Percentiles rank a stretch among this genome's conserved stretches.
phyloP scores from a whole-genome alignment of 129 eudicot species.

The Saposhnikovia divaricata region DNA sequence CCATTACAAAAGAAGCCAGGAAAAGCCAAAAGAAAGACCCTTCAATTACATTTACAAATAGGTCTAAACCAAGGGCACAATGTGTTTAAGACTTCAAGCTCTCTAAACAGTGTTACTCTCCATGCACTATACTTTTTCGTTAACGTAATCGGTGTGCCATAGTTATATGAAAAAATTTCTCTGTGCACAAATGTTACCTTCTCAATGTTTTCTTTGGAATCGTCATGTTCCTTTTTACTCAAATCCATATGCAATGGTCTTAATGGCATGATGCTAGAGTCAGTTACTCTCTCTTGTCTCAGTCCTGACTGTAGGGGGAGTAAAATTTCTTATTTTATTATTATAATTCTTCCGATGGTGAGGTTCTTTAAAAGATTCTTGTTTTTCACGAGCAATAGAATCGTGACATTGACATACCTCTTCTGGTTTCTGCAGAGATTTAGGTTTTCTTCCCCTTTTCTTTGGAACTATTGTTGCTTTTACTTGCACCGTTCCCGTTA shows the following conservation, averaged over 20 bases:
- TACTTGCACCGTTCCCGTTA: neutral
- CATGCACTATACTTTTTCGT: neutral
- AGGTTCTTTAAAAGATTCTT: slow-evolving; percentile 6
- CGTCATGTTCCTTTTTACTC: slow-evolving; percentile 20
- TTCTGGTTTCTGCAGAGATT: slow-evolving; percentile 15
- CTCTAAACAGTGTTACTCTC: neutral
- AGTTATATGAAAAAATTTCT: neutral
- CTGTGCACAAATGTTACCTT: neutral
- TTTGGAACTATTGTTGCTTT: slow-evolving; percentile 9
- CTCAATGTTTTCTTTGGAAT: slow-evolving; percentile 11
- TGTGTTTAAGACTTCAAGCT: neutral
- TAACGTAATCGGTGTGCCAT: neutral
- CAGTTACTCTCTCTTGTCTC: neutral
- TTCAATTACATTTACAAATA: neutral
- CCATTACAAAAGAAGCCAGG: neutral
- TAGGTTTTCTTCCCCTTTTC: slow-evolving; percentile 28
- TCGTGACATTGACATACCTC: slow-evolving; percentile 17
- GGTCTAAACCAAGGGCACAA: neutral
- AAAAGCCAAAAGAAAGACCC: no score
- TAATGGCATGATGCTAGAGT: neutral
- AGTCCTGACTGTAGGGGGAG: neutral
- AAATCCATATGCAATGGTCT: neutral
- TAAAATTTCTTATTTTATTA: slow-evolving; percentile 1
- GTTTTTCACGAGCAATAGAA: neutral
- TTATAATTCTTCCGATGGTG: neutral